Conservation (phyloP, 495 filamentous ascomycete species). For the Aspergillus incahuasiensis region DNA sequence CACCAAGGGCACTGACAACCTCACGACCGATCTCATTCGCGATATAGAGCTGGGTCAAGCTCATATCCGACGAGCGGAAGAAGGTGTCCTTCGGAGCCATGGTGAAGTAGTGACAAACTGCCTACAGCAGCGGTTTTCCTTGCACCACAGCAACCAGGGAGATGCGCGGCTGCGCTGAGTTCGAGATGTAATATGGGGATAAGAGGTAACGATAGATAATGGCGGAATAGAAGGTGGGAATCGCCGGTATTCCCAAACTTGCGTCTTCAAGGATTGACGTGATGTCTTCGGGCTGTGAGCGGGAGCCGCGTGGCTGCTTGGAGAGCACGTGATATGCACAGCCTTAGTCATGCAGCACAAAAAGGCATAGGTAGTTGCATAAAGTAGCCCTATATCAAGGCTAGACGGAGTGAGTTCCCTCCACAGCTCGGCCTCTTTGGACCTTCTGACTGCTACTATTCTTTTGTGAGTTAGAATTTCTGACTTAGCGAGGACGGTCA, state of each 20-base stretch:
- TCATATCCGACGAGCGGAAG: constrained; percentile 99
- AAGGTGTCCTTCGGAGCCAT: constrained; percentile 75
- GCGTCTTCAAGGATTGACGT: constrained; percentile 9
- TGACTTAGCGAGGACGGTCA: too few species aligned
- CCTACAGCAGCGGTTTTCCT: constrained; percentile 23
- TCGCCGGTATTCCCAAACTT: not conserved
- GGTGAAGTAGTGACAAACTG: constrained; percentile 29
- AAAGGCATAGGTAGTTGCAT: not conserved
- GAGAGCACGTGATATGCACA: constrained; percentile 11
- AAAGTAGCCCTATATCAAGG: not conserved
- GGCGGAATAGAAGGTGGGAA: not conserved
- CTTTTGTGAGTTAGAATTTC: too few species aligned
- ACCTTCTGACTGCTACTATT: too few species aligned
- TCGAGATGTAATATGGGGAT: not conserved
- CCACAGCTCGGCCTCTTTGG: too few species aligned
- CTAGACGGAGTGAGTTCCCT: not conserved
- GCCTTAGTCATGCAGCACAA: not conserved
- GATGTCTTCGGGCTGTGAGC: constrained; percentile 8
- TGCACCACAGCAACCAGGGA: constrained; percentile 20
- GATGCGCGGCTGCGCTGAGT: constrained; percentile 4
- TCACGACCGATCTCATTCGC: constrained; percentile 97
- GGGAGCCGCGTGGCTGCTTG: constrained; percentile 24
- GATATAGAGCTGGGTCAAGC: constrained; percentile 98
- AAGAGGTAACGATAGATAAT: constrained; percentile 11
- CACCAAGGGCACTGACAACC: constrained; percentile 92